Base-by-base conservation (phyloP, 164 flowering plant species). In the Sextonia rubra region DNA sequence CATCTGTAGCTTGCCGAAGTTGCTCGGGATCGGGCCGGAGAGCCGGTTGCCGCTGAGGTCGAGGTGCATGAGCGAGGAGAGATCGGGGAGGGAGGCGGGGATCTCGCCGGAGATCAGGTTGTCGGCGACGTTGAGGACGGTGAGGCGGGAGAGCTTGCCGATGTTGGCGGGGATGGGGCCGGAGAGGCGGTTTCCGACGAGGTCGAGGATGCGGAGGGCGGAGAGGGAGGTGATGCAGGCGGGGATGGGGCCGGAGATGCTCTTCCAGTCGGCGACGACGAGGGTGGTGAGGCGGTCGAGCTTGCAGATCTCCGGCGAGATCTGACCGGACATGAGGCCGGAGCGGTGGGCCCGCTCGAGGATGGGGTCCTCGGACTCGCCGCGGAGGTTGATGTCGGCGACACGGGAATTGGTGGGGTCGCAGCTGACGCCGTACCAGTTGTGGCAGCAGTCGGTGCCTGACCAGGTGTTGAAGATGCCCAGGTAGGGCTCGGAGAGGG, bases 341-440 rank as follows among this genome's bases (percentile, higher is more conserved):
- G 94, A 27, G n/a, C 88, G 87, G 69, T 75, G 80, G 17, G 93
- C 85, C 37, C 77, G 75, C 20, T 87, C 77, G 81, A 86, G 86
- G 47, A 91, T 85, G 4, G 93, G 94, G 26, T 92, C 97, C 75
- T 91, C 91, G 2, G 95, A 87, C 73, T 92, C 97, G 68, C 97
- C 98, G 0, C 97, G 87, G 48, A 94, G 90, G 80, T 72, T 89
- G 68, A 94, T 82, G 66, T 88, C 97, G 24, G 90, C 91, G 47
- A 94, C 97, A 12, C 86, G 88, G 72, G 71, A 75, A 15, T 77
- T 77, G 11, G 64, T 79, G 22, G 88, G 85, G 82, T 94, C 97
- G 82, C 98, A 94, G 75, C 85, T 85, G 26, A 94, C 82, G 20
- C 98, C 97, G 82, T 91, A 82, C 98, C 98, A 94, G 32, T 81